Evolutionary conservation across 306 rosid species (phyloP), one percentile per base, ranked within the genome.

Genomic region (Mimosa pudica): DNA sequence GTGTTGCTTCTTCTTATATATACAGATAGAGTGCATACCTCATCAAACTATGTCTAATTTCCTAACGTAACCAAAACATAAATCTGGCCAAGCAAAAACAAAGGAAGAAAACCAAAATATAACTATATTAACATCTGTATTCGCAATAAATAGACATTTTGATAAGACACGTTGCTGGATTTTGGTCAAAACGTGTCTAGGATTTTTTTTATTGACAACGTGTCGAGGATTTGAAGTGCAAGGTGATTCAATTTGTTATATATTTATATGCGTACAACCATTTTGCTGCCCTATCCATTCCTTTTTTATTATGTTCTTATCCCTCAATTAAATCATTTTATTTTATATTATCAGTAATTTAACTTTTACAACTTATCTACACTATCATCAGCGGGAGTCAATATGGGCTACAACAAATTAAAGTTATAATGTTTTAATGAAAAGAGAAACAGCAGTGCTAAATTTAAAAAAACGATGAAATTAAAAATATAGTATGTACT

Each of bases 161-260:
- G 8, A 52, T 14, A 12, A 51, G 7, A 51, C 18, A 51, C 18
- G n/a, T 73, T 65, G 66, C 16, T 30, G 54, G 7, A 17, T 17
- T 61, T 75, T 71, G 55, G 57, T 61, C 6, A 42, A 17, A 14
- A 47, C 41, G 69, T 71, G 81, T 70, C 71, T 60, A 71, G 78
- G 62, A 48, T 76, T 71, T 70, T 24, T 24, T 24, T 24, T 24
- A 24, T 24, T 24, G 30, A 24, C 30, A 14, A 47, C 41, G 69
- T 71, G 81, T 70, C 71, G 69, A 76, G 78, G 62, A 48, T 76
- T 71, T 70, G 1, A 32, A 74, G 62, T 57, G 20, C 77, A 75
- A 74, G 49, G 42, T 76, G 17, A 76, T 70, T 36, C 45, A 46
- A 17, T 42, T 12, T 47, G 51, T 77, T 38, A 24, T 24, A 51